Evolutionary conservation across 2,329 filamentous ascomycete species (phyloP).

Genomic region (Fusarium staphyleae): DNA sequence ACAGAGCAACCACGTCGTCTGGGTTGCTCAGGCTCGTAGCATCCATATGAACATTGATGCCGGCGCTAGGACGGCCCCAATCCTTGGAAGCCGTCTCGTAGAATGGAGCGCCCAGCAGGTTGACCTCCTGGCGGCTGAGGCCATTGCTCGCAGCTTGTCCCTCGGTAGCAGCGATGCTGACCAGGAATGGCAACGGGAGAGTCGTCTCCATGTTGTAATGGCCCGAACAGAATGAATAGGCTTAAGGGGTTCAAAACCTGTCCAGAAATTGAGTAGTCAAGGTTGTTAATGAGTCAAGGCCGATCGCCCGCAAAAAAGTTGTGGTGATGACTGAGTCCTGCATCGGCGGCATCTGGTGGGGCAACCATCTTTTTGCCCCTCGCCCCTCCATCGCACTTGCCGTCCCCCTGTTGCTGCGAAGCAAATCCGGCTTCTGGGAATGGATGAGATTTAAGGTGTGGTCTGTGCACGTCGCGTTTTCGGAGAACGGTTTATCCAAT

Average conservation of each 20-base stretch:
- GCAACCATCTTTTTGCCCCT: conserved; percentile 41
- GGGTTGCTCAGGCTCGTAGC: conserved; percentile 71
- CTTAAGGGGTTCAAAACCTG: conserved; percentile 1
- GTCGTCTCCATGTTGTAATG: conserved; percentile 65
- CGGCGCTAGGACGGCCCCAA: conserved; percentile 57
- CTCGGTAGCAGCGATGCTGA: conserved; percentile 61
- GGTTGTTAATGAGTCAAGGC: conserved; percentile 37
- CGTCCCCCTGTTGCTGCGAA: conserved; percentile 7
- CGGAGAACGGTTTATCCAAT: conserved; percentile 36
- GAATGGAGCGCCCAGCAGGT: conserved; percentile 66
- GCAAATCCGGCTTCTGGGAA: conserved; percentile 29
- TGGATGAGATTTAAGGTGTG: conserved; percentile 45
- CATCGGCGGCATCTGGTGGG: conserved; percentile 42
- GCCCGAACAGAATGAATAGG: conserved; percentile 17
- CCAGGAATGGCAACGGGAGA: conserved; percentile 68
- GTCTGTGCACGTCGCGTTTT: conserved; percentile 39
- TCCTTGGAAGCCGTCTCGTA: conserved; percentile 60
- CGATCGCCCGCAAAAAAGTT: conserved; percentile 35
- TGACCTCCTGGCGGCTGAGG: conserved; percentile 63
- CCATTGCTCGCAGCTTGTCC: conserved; percentile 59
- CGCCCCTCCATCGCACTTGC: conserved; percentile 32
- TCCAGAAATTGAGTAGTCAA: conserved; percentile 5
- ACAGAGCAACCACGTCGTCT: conserved; percentile 78
- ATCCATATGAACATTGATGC: conserved; percentile 75
- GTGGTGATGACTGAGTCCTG: conserved; percentile 39